These are phyloP conservation scores for Thielaviopsis musarum DNA, from an alignment of 2,329 filamentous ascomycete genomes.

Conservation along the genomic window DNA sequence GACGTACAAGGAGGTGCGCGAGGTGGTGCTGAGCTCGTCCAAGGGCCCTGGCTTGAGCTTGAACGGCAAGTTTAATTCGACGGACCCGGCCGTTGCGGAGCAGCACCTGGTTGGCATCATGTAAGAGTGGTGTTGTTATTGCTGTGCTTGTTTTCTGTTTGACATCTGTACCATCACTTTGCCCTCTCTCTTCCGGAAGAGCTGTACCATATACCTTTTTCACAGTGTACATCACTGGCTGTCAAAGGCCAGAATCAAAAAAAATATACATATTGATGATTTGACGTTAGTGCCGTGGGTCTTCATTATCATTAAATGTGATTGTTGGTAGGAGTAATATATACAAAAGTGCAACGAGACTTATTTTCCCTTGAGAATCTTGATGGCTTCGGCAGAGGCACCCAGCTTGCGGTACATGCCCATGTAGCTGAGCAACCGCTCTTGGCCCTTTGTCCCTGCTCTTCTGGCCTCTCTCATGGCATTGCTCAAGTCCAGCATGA, in stretches of 20 bases:
- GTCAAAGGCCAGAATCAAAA: background rate
- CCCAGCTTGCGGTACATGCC: conserved; percentile 35
- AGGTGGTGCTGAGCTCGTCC: conserved; percentile 71
- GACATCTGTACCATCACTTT: conserved; percentile 2
- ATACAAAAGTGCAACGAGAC: background rate
- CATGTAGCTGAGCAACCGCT: conserved; percentile 33
- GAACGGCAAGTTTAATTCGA: conserved; percentile 57
- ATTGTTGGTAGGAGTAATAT: background rate
- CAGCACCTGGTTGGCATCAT: conserved; percentile 36
- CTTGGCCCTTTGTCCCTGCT: conserved; percentile 26
- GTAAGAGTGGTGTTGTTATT: conserved; percentile 21
- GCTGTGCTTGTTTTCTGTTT: conserved; percentile 9
- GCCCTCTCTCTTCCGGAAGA: background rate
- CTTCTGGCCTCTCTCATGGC: conserved; percentile 29
- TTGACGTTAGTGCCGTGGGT: background rate
- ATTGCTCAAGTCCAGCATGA: conserved; percentile 37
- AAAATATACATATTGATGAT: conserved; percentile 5
- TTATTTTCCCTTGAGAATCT: conserved; percentile 21
- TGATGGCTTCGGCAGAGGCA: conserved; percentile 35
- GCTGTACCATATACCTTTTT: background rate
- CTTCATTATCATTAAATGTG: background rate
- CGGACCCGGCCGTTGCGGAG: conserved; percentile 37
- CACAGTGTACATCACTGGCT: background rate
- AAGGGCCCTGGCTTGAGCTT: conserved; percentile 74
- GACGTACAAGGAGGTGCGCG: conserved; percentile 29